Base-by-base conservation (phyloP, 495 filamentous ascomycete genomes). In the Echria macrotheca region DNA sequence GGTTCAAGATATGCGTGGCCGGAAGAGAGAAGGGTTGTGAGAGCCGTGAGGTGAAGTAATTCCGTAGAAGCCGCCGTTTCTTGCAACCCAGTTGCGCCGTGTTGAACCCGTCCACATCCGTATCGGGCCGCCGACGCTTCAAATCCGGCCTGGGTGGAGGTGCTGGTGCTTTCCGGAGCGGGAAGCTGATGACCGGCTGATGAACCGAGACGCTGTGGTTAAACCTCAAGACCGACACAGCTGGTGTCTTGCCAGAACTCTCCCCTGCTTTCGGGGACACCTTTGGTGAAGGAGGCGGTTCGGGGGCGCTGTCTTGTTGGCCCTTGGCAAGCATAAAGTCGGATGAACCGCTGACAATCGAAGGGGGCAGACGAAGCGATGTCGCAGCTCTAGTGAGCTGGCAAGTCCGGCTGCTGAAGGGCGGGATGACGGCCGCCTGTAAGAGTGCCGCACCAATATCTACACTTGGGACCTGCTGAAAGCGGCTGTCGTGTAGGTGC, bases 11-110 rank as follows among this genome's bases (percentile, higher is more conserved):
- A 60, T 87, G 80, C 17, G 82, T 81, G 4, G 85, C 75, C 0
- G 85, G 85, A 9, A 73, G 67, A 1, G 83, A 84, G 58, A 80
- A 89, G 1, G 84, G 85, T 37, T 69, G 71, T 22, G 81, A 85
- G 1, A 88, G 76, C 14, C 82, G 72, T 3, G 83, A 86, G 4
- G 85, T 89, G 52, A 86, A 75, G 17, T 87, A 67, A 18, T 77
- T 66, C 15, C 80, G 65, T 4, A 80, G 75, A 12, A 88, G 58
- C 7, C 84, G 74, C 21, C 85, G 80, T 63, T 85, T 86, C 69
- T 89, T 89, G 61, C 73, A 77, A 26, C 71, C 54, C 14, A 75
- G 46, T 1, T 52, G 55, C 3, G 68, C 67, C 9, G 76, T 79
- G 52, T 72, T 72, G 25, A 67, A 68, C 11, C 83, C 80, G 42